A percentile compares a stretch with the other conserved stretches of the same genome.
Evolutionary conservation across 2,329 filamentous ascomycete genomes (phyloP).

Genomic region (Pseudogymnoascus sp.): DNA sequence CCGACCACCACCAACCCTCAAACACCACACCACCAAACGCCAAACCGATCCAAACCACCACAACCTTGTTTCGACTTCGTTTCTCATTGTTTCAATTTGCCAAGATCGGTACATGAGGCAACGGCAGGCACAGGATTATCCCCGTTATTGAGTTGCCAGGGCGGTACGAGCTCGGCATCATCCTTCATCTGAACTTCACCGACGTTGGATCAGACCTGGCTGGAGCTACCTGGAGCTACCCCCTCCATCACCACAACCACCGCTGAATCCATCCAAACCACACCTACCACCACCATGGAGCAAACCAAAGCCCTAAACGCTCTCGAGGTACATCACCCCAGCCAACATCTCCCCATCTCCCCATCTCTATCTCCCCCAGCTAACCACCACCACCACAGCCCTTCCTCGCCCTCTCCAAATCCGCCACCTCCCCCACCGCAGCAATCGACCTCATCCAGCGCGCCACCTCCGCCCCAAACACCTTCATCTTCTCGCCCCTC

Average conservation of each 20-base stretch:
- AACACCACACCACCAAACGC: not conserved
- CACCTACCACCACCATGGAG: conserved; percentile 48
- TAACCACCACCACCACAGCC: conserved; percentile 53
- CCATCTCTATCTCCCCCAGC: conserved; percentile 1
- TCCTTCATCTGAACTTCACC: not conserved
- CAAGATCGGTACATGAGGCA: not conserved
- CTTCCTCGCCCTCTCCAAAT: conserved; percentile 83
- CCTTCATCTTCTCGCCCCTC: conserved; percentile 92
- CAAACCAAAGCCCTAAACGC: conserved; percentile 61
- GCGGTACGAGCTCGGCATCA: not conserved
- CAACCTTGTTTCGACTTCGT: not conserved
- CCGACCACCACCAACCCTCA: not conserved
- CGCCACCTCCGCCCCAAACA: conserved; percentile 82
- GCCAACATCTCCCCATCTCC: not conserved
- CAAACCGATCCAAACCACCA: not conserved
- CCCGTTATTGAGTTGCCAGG: not conserved
- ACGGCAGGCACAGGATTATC: not conserved
- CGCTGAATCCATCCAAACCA: conserved; percentile 11
- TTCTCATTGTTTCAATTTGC: not conserved
- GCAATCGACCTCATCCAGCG: conserved; percentile 78
- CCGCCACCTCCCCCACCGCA: conserved; percentile 73
- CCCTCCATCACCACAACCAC: conserved; percentile 11
- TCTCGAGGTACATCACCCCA: conserved; percentile 44
- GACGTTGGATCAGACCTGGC: too few species aligned
- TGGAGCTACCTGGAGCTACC: conserved; percentile 12